These are phyloP conservation scores for Arbutus unedo DNA, from an alignment of 148 eudicot species.

Conservation along the genomic window DNA sequence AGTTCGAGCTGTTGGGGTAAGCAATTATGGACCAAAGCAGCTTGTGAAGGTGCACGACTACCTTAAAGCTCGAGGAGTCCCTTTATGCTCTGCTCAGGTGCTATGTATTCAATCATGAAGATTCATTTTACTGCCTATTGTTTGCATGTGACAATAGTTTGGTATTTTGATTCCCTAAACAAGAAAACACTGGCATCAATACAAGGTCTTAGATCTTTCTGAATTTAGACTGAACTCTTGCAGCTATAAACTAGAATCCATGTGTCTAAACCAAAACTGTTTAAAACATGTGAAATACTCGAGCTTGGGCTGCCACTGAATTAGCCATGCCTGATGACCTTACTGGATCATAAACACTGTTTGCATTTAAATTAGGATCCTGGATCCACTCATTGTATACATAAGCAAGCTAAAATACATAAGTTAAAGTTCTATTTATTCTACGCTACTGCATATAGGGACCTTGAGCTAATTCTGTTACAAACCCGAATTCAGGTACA, in stretches of 20 bases:
- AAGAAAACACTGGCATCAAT: background rate
- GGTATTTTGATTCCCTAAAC: background rate
- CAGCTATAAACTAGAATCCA: background rate
- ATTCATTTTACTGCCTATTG: background rate
- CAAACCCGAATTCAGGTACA: conserved; percentile 54
- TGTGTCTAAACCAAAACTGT: background rate
- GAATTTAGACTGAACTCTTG: background rate
- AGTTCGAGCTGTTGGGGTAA: conserved; percentile 91
- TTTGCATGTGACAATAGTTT: background rate
- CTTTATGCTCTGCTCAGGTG: conserved; percentile 93
- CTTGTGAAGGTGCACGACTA: conserved; percentile 72
- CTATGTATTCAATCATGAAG: conserved; percentile 8
- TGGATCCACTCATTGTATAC: background rate
- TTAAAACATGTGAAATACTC: background rate
- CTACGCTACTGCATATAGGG: background rate
- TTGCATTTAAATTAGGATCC: background rate
- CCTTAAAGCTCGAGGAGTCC: conserved; percentile 78
- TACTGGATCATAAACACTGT: background rate
- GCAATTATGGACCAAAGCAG: conserved; percentile 97
- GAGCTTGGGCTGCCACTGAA: conserved; percentile 7
- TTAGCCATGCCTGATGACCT: background rate
- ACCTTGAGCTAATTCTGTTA: background rate
- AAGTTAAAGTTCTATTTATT: background rate
- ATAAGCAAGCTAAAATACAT: background rate
- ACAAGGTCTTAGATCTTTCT: background rate